Conservation (phyloP, 805 yeast species). For the Wickerhamiella sorbophila region DNA sequence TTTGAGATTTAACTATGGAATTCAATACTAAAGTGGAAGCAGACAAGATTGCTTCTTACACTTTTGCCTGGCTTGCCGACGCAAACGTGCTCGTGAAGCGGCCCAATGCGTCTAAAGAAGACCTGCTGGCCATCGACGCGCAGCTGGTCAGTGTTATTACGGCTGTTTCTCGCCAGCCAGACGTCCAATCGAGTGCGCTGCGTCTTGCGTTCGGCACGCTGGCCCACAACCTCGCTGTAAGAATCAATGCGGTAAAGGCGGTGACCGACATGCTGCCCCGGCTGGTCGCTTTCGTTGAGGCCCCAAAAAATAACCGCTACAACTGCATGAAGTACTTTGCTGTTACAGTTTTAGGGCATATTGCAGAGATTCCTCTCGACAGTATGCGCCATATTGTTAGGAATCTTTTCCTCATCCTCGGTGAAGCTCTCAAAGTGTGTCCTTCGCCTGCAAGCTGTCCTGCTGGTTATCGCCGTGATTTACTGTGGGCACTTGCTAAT, state of each 20-base stretch:
- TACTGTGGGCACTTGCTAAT: conserved; percentile 13
- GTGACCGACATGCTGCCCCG: conserved; percentile 11
- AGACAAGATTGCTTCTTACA: conserved; percentile 2
- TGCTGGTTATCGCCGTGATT: conserved; percentile 12
- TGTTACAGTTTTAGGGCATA: conserved; percentile 13
- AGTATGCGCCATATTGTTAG: conserved; percentile 14
- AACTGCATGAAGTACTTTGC: conserved; percentile 18
- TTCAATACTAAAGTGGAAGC: neutral
- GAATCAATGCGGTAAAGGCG: conserved; percentile 8
- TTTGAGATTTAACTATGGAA: no score
- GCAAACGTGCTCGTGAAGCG: conserved; percentile 6
- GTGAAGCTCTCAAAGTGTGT: conserved; percentile 11
- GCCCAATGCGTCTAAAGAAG: neutral
- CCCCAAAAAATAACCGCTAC: conserved; percentile 8
- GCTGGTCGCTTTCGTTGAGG: conserved; percentile 14
- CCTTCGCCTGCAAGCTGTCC: conserved; percentile 6
- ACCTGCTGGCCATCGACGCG: neutral
- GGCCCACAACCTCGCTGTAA: conserved; percentile 9
- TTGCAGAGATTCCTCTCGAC: conserved; percentile 5
- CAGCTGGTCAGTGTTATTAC: conserved; percentile 11
- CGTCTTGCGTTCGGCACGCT: conserved; percentile 16
- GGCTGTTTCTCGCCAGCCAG: conserved; percentile 15
- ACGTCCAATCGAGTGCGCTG: conserved; percentile 14
- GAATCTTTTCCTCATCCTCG: conserved; percentile 13
- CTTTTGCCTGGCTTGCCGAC: conserved; percentile 13